Evolutionary conservation across 1,284 basidiomycete species (phyloP), one percentile per base, ranked within the genome.

Genomic region (Puccinia hordei): DNA sequence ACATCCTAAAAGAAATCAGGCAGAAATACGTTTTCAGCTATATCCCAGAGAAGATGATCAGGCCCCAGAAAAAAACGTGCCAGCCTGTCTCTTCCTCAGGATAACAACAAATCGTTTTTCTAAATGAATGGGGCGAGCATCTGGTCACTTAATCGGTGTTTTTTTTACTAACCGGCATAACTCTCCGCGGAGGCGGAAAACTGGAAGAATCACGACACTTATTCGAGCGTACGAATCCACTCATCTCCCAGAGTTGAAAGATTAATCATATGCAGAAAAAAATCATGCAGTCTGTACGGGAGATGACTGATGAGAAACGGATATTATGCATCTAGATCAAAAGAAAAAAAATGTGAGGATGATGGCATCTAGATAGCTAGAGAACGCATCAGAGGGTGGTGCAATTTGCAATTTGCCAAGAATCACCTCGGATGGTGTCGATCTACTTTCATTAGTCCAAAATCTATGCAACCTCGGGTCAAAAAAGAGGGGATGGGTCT

Each of bases 141-240:
- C 33, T 61, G 33, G 59, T 30, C 59, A 30, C 15, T 15, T 30
- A 17, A 61, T 61, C 59, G n/a, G n/a, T n/a, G n/a, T n/a, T n/a
- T 15, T 61, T 13, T 24, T 61, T 6, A 61, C 35, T 17, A 35
- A 61, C n/a, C 30, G 15, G 19, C 59, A 17, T 33, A 5, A 3
- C 59, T 61, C 59, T 61, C 59, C 59, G 59, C 59, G 59, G 59
- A 61, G 59, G 15, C 12, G 59, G 35, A 4, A 61, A 6, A 24
- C n/a, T 0, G 55, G 24, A 59, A 1, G 55, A n/a, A 27, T 57
- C 55, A 27, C 13, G 9, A 12, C 55, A 27, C 24, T 9, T 24
- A 57, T 57, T 27, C 55, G 55, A 57, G 10, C 24, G 12, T 12
- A 27, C n/a, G 10, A 15, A 24, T 57, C 55, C 55, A 27, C 8